Percentiles rank a stretch among this genome's conserved stretches.
These are phyloP conservation scores for Suillus spraguei DNA, from an alignment of 768 basidiomycete species.

Conservation along the genomic window DNA sequence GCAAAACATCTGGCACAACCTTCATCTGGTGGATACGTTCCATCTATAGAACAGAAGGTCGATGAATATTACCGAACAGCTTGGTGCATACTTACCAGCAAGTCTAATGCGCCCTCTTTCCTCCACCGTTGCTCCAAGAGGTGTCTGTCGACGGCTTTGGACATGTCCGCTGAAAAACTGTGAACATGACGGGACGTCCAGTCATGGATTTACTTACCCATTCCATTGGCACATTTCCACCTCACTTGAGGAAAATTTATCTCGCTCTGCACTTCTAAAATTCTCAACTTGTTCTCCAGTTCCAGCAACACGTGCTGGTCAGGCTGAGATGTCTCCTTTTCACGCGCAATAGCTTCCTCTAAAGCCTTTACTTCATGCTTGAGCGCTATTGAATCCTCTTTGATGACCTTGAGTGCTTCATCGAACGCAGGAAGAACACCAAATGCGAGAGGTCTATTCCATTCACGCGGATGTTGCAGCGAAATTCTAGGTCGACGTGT, in stretches of 20 bases:
- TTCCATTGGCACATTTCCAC: slow-evolving; percentile 78
- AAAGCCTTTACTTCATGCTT: slow-evolving; percentile 32
- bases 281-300: slow-evolving; percentile 50
- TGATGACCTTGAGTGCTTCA: slow-evolving; percentile 74
- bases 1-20: slow-evolving; percentile 86
- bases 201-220: slow-evolving; percentile 53
- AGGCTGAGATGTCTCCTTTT: slow-evolving; percentile 27
- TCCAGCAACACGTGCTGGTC: slow-evolving; percentile 43
- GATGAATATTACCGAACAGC: not conserved
- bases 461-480: slow-evolving; percentile 53
- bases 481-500: slow-evolving; percentile 55
- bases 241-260: slow-evolving; percentile 83
- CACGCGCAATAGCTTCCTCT: slow-evolving; percentile 21
- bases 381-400: slow-evolving; percentile 56
- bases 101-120: slow-evolving; percentile 79
- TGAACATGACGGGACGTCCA: slow-evolving; percentile 3
- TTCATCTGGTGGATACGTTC: slow-evolving; percentile 91
- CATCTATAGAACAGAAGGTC: slow-evolving; percentile 58
- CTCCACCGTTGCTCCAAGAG: slow-evolving; percentile 86
- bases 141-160: slow-evolving; percentile 72
- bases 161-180: slow-evolving; percentile 58
- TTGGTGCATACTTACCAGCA: slow-evolving; percentile 53
- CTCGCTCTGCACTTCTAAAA: slow-evolving; percentile 78
- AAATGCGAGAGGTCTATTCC: slow-evolving; percentile 61
- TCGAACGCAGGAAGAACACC: slow-evolving; percentile 83